phyloP scores from a whole-genome alignment of 805 yeast genomes.

The Ogataea degrootiae region DNA sequence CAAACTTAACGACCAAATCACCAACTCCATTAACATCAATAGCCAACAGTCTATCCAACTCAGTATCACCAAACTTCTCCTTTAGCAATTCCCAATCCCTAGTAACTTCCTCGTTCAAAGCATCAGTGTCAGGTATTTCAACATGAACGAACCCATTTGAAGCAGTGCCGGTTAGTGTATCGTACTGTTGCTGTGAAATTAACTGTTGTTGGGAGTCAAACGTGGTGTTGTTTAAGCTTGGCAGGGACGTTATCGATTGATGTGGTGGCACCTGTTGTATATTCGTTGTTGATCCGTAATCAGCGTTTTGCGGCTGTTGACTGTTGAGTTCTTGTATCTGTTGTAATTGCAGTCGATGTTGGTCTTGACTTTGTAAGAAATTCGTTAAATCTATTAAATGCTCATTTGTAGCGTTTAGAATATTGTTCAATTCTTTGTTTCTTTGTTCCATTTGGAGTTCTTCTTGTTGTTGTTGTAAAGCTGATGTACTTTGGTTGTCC shows the following conservation, averaged over 20 bases:
- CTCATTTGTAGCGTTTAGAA: constrained; percentile 31
- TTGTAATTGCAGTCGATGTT: background rate
- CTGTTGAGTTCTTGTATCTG: background rate
- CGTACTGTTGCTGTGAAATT: background rate
- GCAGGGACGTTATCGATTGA: background rate
- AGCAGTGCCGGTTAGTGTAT: no score
- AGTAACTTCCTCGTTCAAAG: no score
- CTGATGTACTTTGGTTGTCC: constrained; percentile 11
- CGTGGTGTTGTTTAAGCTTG: background rate
- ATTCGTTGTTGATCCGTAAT: background rate
- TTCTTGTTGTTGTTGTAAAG: constrained; percentile 21
- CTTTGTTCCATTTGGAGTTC: constrained; percentile 24
- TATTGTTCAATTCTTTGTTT: constrained; percentile 29
- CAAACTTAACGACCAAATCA: constrained; percentile 7
- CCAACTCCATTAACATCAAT: constrained; percentile 9
- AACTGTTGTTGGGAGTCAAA: background rate
- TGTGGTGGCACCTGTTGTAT: background rate
- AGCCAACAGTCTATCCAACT: constrained; percentile 1
- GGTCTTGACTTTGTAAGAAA: constrained; percentile 18
- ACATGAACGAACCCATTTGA: no score
- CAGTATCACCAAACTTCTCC: background rate
- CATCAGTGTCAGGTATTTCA: background rate
- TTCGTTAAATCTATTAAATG: constrained; percentile 27
- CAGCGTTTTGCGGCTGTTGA: background rate
- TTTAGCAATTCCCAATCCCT: no score